Base-by-base conservation (phyloP, 2,329 filamentous ascomycete genomes). In the Emergomyces orientalis region DNA sequence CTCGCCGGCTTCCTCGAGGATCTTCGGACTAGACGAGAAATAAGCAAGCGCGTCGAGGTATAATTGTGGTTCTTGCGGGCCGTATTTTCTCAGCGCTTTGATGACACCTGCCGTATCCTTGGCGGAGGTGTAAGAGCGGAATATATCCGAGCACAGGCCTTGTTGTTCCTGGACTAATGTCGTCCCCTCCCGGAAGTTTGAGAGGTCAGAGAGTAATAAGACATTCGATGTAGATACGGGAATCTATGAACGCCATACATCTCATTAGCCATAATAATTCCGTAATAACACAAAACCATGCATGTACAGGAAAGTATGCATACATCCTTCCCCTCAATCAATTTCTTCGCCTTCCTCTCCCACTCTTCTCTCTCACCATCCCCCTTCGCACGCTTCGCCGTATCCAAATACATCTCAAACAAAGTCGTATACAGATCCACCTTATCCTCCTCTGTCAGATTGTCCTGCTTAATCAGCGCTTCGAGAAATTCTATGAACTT, bases 341-440 rank as follows among this genome's bases (percentile, higher is more conserved):
- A 83, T 65, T 86, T 87, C 77, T 94, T 96, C 0, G 94, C 94
- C 73, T 95, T 97, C 52, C 82, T 82, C 72, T 97, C 91, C 93
- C 94, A 99, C 66, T 88, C 84, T 68, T 88, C 84, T 66, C 88
- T 86, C 65, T 91, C 82, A 41, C 75, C 72, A 74, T 75, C 56
- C 62, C 87, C 87, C 70, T 87, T 89, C 70, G 88, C 88, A 63
- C 87, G 85, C 64, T 86, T 88, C 27, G 93, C 89, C 69, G 91
- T 94, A 74, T 96, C 89, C 9, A 99, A 80, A 72, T 97, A 99
- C 89, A 99, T 97, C 75, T 99, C 95, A 71, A 99, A 97, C 17
- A 99, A 76, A 0, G 95, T 97, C 0, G 93, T 97, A 71, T 94
- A 94, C 19, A 99, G 81, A 73, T 99, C 95, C 1, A 88, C 84